Evolutionary conservation across 2,329 filamentous ascomycete species (phyloP), one percentile per base, ranked within the genome.

Genomic region (Clonostachys chloroleuca): DNA sequence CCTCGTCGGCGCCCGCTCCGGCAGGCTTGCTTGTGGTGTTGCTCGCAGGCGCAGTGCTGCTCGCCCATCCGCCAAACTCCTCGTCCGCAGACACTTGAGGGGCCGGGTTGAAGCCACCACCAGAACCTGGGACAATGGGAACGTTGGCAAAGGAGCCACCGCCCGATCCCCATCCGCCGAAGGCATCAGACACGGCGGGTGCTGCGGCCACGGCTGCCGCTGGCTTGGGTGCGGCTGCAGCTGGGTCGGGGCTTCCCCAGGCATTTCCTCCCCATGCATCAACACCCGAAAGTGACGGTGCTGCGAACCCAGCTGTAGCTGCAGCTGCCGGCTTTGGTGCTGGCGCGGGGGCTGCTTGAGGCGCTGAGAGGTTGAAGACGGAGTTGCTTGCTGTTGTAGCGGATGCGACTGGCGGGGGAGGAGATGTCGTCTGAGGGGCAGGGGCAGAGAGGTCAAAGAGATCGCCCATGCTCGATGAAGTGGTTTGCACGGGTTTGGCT

Each of bases 41-140:
- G 43, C 64, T 65, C 1, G 67, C 62, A 9, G 74, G 69, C 36
- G 74, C 56, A 55, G 78, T 59, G 79, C 85, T 70, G 76, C 89
- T 95, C 43, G 89, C 84, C 92, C 92, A 97, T 12, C 92, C 92
- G 17, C 92, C 92, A 70, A 96, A 97, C 61, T 97, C 92, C 66
- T 97, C 92, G 58, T 97, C 92, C 0, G 89, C 87, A 35, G 87
- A 78, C 3, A 96, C 87, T 58, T 86, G 85, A 20, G 89, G 83
- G 39, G 74, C 70, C 47, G 73, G 61, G 46, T 74, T 79, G 65
- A 89, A 86, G 6, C 86, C 86, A 20, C 86, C 85, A 54, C 77
- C 77, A 1, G 79, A 71, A 2, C 81, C 78, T 3, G 80, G 78
- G 17, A 86, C 74, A 61, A 85, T 81, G 44, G 80, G 78, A 51